These are phyloP conservation scores for Cyberlindnera misumaiensis DNA, from an alignment of 805 yeast genomes.

Conservation along the genomic window DNA sequence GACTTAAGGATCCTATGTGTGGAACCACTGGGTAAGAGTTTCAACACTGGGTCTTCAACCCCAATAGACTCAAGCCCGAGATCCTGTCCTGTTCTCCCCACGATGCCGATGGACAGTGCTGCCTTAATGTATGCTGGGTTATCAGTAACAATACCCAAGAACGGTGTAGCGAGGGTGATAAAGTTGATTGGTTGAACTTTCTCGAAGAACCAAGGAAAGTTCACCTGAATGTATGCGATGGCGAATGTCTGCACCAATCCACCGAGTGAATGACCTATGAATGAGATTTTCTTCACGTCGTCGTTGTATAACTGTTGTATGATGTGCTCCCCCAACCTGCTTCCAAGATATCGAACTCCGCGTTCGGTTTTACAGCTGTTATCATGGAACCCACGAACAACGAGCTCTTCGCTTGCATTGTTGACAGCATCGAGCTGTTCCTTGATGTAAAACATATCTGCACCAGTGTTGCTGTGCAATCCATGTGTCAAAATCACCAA, in stretches of 20 bases:
- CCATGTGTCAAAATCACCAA: conserved; percentile 73
- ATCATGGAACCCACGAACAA: conserved; percentile 62
- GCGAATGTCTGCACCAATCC: conserved; percentile 76
- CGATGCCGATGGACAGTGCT: conserved; percentile 64
- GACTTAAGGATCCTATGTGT: conserved; percentile 49
- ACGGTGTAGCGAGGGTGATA: conserved; percentile 67
- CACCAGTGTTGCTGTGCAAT: conserved; percentile 65
- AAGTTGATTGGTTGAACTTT: conserved; percentile 58
- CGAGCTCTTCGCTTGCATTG: conserved; percentile 42
- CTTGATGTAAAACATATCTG: conserved; percentile 69
- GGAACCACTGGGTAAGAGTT: conserved; percentile 61
- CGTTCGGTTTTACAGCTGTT: conserved; percentile 76
- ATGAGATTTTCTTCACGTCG: conserved; percentile 50
- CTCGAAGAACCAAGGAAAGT: conserved; percentile 64
- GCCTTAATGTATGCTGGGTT: conserved; percentile 69
- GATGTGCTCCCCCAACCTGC: conserved; percentile 61
- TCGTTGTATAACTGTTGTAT: conserved; percentile 41
- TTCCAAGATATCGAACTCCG: conserved; percentile 70
- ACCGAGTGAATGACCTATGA: conserved; percentile 75
- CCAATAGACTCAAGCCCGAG: conserved; percentile 48
- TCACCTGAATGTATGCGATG: conserved; percentile 59
- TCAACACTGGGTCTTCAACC: conserved; percentile 45
- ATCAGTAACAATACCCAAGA: conserved; percentile 70
- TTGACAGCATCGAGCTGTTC: conserved; percentile 50
- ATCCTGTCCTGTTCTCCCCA: conserved; percentile 79